Base-by-base conservation (phyloP, 495 filamentous ascomycete species). In the Aspergillus panamensis region DNA sequence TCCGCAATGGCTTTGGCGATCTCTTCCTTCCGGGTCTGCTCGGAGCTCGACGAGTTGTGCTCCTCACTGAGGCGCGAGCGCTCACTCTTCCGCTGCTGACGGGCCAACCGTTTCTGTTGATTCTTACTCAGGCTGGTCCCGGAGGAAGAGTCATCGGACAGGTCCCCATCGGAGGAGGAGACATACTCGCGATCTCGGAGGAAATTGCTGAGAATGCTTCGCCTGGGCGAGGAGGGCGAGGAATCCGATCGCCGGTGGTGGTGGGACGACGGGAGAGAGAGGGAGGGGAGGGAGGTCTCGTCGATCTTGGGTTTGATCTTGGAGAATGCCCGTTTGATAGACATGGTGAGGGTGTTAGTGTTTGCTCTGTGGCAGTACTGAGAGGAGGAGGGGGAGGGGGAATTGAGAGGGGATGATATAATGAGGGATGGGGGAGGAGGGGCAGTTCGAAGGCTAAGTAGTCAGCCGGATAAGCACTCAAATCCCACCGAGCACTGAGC, bases 1-100 rank as follows among this genome's bases (percentile, higher is more conserved):
- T 73, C 69, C 0, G 62, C 66, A 6, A 57, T 54, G 0, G 74
- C 70, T 25, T 69, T 68, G 16, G 63, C 65, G 37, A 68, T 70
- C 56, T 87, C 80, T 59, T 73, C 53, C 73, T 79, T 69, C 48
- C 69, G 71, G 45, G 57, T 65, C 70, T 76, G 51, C 65, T 77
- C 68, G 70, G 80, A 64, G 70, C 71, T 60, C 13, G 78, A 82
- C 8, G 73, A 71, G 56, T 80, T 76, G 47, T 78, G 70, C 45
- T 85, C 78, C 54, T 87, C 78, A 13, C 61, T 79, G 68, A 66
- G 77, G 45, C 67, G 81, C 60, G 73, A 84, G 9, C 67, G 69
- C 51, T 71, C 74, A 31, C 64, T 65, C 29, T 73, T 74, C n/a
- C 75, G 70, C 49, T 75, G 72, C 51, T 72, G 73, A 50, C 73